Evolutionary conservation across 371 early-diverging fungal genomes (phyloP), one percentile per base, ranked within the genome.

Genomic region (Mortierella sp.): DNA sequence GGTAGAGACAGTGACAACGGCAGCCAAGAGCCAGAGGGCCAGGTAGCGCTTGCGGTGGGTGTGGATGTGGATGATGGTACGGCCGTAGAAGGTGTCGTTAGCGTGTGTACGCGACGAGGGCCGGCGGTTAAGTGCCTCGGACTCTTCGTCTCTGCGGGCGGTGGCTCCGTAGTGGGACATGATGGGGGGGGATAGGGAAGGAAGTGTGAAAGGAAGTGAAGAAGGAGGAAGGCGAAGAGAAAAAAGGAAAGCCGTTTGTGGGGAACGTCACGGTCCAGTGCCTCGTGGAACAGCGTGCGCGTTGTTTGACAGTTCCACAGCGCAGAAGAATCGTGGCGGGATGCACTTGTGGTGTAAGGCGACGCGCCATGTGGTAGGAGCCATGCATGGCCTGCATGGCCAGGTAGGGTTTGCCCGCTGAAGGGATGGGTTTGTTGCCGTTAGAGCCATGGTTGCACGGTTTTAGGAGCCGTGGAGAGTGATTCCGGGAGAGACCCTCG

Each of bases 21-120:
- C 64, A 12, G 50, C 60, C 3, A 67, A 28, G 64, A 58, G 50
- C 73, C 73, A 72, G 16, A 56, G 34, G 3, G 60, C 53, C 38
- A 67, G 58, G 48, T 67, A 67, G 12, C 73, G 67, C 60, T 63
- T 67, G 60, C 67, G 67, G 60, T 72, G 63, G 42, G 57, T 46
- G n/a, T 38, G 26, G 56, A 67, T 63, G 34, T 72, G 73, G 34
- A 26, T 45, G 34, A 67, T 41, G 18, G 64, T 67, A 38, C 73
- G 67, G 34, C 73, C 67, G 21, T 62, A 72, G 49, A 72, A 67
- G 31, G 67, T 67, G 43, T 58, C 64, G 49, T 67, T 67, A 51
- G 63, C 73, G 23, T 67, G 50, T 2, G 46, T 42, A 51, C 21
- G 23, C 27, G 34, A 8, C 7, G 24, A 26, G 18, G 31, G 39